phyloP scores from a whole-genome alignment of 2,329 filamentous ascomycete species.

The Colletotrichum orchidophilum region DNA sequence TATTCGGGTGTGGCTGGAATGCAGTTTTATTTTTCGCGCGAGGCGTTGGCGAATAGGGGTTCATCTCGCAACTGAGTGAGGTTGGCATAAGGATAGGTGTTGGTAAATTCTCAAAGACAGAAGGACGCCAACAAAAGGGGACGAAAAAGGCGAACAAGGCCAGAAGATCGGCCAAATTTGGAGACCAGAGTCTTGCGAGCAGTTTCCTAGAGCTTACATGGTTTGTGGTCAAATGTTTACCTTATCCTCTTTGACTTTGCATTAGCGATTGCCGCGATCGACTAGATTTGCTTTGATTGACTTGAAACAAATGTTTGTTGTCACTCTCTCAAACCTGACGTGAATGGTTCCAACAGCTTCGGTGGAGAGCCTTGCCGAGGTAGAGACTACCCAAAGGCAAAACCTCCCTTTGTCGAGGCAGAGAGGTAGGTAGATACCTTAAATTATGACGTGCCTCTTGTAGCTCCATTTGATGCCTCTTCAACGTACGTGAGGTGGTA shows the following conservation, averaged over 20 bases:
- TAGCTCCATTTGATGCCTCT: constrained; percentile 2
- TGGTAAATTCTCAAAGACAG: constrained; percentile 12
- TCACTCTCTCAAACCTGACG: not conserved
- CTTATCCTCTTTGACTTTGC: constrained; percentile 8
- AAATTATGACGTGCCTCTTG: constrained; percentile 3
- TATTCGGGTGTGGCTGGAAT: constrained; percentile 16
- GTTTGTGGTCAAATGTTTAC: constrained; percentile 26
- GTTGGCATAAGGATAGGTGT: constrained; percentile 1
- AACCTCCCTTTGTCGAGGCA: not conserved
- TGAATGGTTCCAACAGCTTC: not conserved
- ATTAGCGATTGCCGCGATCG: constrained; percentile 1
- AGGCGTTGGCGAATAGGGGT: constrained; percentile 33
- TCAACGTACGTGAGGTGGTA: not conserved
- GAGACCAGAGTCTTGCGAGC: constrained; percentile 28
- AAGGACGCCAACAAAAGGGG: constrained; percentile 12
- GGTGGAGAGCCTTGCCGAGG: not conserved
- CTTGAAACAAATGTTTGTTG: not conserved
- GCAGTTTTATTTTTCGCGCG: constrained; percentile 29
- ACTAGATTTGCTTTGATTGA: not conserved
- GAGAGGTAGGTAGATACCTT: not conserved
- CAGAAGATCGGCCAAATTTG: constrained; percentile 18
- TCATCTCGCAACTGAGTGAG: constrained; percentile 14
- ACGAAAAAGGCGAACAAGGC: constrained; percentile 24
- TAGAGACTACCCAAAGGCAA: not conserved
- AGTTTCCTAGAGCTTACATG: constrained; percentile 34